phyloP scores from a whole-genome alignment of 23 red algal species.

The Gracilaria gracilis region DNA sequence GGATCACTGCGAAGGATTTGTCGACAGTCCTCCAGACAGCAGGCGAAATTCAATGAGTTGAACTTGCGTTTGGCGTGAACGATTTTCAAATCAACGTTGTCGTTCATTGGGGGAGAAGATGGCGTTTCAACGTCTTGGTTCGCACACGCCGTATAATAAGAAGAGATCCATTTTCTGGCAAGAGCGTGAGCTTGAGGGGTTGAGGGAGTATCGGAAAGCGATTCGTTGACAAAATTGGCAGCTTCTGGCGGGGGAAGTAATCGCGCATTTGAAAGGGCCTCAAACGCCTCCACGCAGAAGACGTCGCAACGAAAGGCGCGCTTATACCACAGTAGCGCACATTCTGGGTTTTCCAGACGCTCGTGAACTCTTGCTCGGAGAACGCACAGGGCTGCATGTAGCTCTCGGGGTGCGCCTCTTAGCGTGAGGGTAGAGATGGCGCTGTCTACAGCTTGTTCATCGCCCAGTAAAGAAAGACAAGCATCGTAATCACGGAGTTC shows the following conservation, averaged over 20 bases:
- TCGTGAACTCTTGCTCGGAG: slow-evolving; percentile 61
- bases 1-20: slow-evolving; percentile 49
- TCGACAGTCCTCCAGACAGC: slow-evolving; percentile 27
- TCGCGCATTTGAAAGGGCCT: slow-evolving; percentile 45
- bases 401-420: slow-evolving; percentile 17
- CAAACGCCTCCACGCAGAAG: slow-evolving; percentile 71
- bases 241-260: slow-evolving; percentile 51
- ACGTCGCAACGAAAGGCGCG: slow-evolving; percentile 63
- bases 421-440: slow-evolving; percentile 5
- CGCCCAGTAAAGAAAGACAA: slow-evolving; percentile 54
- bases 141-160: slow-evolving; percentile 46
- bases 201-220: slow-evolving; percentile 3
- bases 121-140: slow-evolving; percentile 32
- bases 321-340: slow-evolving; percentile 65
- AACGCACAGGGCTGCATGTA: slow-evolving; percentile 72
- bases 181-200: slow-evolving; percentile 22
- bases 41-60: slow-evolving; percentile 25
- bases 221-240: slow-evolving; percentile 37
- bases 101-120: background rate
- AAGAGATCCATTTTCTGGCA: slow-evolving; percentile 41
- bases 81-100: slow-evolving; percentile 20
- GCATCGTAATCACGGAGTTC: slow-evolving; percentile 39
- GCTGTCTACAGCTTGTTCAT: slow-evolving; percentile 18
- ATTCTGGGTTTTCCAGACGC: slow-evolving; percentile 51
- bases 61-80: slow-evolving; percentile 38